Evolutionary conservation across 202 grass and related monocot genomes (phyloP).

Genomic region (Panicum hallii): DNA sequence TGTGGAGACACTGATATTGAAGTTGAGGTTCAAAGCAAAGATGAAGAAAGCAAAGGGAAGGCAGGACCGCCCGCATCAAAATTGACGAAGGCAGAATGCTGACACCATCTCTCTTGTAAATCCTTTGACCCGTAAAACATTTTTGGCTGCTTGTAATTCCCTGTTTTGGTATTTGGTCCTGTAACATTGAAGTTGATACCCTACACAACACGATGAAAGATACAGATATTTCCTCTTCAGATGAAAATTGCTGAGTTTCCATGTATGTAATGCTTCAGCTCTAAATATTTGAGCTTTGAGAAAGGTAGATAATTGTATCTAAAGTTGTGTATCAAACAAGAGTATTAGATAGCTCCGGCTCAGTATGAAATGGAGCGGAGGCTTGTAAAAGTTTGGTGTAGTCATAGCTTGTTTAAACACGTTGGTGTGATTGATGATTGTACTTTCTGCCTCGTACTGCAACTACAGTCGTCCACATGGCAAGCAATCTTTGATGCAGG

Average conservation of each 20-base stretch:
- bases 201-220: not conserved
- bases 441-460: not conserved
- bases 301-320: not conserved
- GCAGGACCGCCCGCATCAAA: constrained; percentile 64
- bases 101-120: constrained; percentile 60
- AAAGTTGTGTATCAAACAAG: not conserved
- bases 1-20: constrained; percentile 74
- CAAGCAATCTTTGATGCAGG: not conserved
- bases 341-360: not conserved
- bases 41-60: constrained; percentile 83
- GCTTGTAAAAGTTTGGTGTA: not conserved
- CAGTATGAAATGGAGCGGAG: not conserved
- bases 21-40: constrained; percentile 95
- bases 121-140: constrained; percentile 39
- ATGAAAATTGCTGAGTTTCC: not conserved
- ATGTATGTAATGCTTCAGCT: not conserved
- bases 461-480: not conserved
- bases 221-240: not conserved
- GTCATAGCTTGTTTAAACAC: not conserved
- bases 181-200: constrained; percentile 13
- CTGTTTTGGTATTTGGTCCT: constrained; percentile 10
- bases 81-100: constrained; percentile 24
- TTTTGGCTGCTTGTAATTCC: constrained; percentile 48
- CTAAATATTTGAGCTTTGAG: not conserved
- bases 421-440: not conserved